Evolutionary conservation across 2,329 filamentous ascomycete species (phyloP), one percentile per base, ranked within the genome.

Genomic region (Aspergillus niger): DNA sequence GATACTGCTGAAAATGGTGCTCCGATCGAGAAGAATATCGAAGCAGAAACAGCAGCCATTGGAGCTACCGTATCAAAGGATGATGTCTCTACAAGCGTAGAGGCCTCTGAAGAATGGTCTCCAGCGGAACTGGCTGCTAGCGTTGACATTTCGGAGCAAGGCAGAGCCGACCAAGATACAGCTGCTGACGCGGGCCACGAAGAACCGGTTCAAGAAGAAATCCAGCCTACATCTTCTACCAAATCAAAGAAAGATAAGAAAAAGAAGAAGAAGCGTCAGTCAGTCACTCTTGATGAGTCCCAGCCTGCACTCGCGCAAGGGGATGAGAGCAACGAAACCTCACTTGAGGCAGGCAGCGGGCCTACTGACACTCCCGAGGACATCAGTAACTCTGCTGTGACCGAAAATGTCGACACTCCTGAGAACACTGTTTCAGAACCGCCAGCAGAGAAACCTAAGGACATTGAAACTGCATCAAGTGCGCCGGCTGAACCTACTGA

Each of bases 241-340:
- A 64, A 67, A 32, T 70, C 67, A 55, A 70, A 66, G 39, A 70
- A 72, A 63, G 67, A 64, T 1, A 68, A 66, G 59, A 72, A 71
- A 39, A 66, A 69, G 8, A 70, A 64, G 55, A 64, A 66, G 57
- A 63, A 63, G 41, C 56, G 57, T 15, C 58, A 63, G 8, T 65
- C 61, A 3, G 48, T 39, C 11, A 22, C 47, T 5, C 2, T 17
- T 7, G 57, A 58, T 20, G 59, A 62, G 13, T 7, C 47, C 3
- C 41, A 57, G 50, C 41, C 55, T 38, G 32, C 15, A 3, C n/a
- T 38, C 13, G 22, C 32, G 10, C 20, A 56, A 26, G 49, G 41
- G 30, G 52, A 55, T 6, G 26, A 58, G 17, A 20, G 41, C 13
- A 22, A 24, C 15, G 62, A 62, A 54, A 11, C 32, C 8, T 36